Base-by-base conservation (phyloP, 768 basidiomycete species). In the Leccinum subgranulosum region DNA sequence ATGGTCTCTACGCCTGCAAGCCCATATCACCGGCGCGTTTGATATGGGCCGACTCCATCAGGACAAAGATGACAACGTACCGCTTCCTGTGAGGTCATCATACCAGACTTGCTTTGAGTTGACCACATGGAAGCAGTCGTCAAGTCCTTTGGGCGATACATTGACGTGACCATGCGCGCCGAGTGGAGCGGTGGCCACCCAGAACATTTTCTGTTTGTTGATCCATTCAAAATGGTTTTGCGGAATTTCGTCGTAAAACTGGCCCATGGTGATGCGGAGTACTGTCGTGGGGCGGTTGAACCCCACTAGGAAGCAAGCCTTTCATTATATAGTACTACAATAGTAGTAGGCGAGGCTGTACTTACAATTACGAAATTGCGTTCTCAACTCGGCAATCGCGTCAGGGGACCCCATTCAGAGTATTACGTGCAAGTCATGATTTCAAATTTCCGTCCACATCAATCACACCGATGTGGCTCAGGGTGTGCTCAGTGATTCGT, bases 111-210 rank as follows among this genome's bases (percentile, higher is more conserved):
- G 75, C 50, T 74, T 79, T 7, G 78, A 68, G 57, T 84, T 74
- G 19, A 80, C 76, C 48, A 88, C 67, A 60, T 84, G 85, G 66
- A 90, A 87, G 7, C 81, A 83, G 29, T 83, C 82, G 56, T 78
- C 74, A n/a, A 83, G 75, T 25, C 85, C 84, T 66, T 90, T 89
- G 1, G 88, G 86, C 1, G 86, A 88, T 2, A 89, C 61, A 57
- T 89, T 90, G 56, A 90, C 71, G 50, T 84, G 83, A 0, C 85
- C 87, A 1, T 81, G 76, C 0, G 65, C 66, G 9, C 71, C 74
- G 8, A 88, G 79, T 11, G 87, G 88, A 1, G 86, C 84, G 3
- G 84, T 81, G 0, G 85, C 86, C 4, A 90, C 86, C 81, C 84
- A 89, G 68, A 89, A 90, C 57, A 87, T 73, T 45, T 85, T 76